A percentile compares a stretch with the other conserved stretches of the same genome.
Evolutionary conservation across 192 early-diverging fungal genomes (phyloP).

Genomic region (Radiomyces spectabilis): DNA sequence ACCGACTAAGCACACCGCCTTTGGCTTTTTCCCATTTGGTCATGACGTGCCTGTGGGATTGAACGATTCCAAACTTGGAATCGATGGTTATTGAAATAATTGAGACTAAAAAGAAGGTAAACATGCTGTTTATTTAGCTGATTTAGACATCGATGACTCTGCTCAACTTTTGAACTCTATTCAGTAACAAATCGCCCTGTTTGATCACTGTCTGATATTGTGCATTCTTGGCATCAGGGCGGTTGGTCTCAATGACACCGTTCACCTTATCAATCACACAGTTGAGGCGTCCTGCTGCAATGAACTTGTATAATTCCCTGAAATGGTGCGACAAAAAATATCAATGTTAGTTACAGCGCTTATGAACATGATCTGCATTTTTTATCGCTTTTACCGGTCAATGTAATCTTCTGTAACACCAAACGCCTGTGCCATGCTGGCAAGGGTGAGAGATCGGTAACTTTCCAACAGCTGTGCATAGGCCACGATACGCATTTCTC

Average conservation of each 20-base stretch:
- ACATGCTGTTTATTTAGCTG: too few relatives aligned
- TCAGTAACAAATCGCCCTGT: slow-evolving; percentile 92
- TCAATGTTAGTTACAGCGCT: too few relatives aligned
- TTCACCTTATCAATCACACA: slow-evolving; percentile 99
- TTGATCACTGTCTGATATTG: slow-evolving; percentile 97
- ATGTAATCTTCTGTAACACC: slow-evolving; percentile 93
- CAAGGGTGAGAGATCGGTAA: slow-evolving; percentile 88
- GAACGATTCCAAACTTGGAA: too few relatives aligned
- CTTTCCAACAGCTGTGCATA: slow-evolving; percentile 96
- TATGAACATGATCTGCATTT: too few relatives aligned
- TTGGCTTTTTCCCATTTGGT: too few relatives aligned
- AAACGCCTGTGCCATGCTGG: slow-evolving; percentile 95
- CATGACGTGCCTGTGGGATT: too few relatives aligned
- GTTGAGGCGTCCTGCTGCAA: slow-evolving; percentile 93
- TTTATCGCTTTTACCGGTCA: slow-evolving; percentile 54
- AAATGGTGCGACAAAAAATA: not conserved
- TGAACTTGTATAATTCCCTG: slow-evolving; percentile 90
- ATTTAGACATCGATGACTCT: slow-evolving; percentile 84
- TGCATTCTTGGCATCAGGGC: slow-evolving; percentile 97
- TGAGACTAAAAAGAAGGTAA: too few relatives aligned
- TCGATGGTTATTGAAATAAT: too few relatives aligned
- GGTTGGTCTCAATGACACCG: slow-evolving; percentile 95
- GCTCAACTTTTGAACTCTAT: slow-evolving; percentile 92
- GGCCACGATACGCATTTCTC: slow-evolving; percentile 96
- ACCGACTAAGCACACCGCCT: too few relatives aligned